Percentiles rank a stretch among this genome's conserved stretches.
Conservation (phyloP, 768 basidiomycete species). For the Artomyces pyxidatus region DNA sequence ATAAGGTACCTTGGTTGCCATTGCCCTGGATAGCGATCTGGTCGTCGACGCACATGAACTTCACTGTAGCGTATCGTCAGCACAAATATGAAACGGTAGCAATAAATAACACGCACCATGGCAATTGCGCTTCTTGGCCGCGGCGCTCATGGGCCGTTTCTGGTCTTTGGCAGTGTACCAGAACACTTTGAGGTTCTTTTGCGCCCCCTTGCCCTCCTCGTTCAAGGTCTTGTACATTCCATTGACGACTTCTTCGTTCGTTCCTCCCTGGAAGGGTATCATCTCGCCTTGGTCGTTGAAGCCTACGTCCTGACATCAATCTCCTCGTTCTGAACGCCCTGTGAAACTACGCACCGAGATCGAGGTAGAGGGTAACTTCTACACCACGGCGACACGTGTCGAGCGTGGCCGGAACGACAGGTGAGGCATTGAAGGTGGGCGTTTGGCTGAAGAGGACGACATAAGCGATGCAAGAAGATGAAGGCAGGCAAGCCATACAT, state of each 20-base stretch:
- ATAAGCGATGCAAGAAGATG: background rate
- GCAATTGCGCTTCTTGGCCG: slow-evolving; percentile 61
- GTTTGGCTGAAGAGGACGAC: slow-evolving; percentile 38
- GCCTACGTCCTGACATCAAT: slow-evolving; percentile 7
- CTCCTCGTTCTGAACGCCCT: too few species aligned
- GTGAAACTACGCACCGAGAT: slow-evolving; percentile 39
- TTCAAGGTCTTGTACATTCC: slow-evolving; percentile 46
- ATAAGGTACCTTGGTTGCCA: slow-evolving; percentile 50
- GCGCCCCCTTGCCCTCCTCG: slow-evolving; percentile 31
- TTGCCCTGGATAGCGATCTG: slow-evolving; percentile 59
- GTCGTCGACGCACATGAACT: slow-evolving; percentile 61
- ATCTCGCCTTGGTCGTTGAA: slow-evolving; percentile 48
- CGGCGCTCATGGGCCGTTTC: slow-evolving; percentile 55
- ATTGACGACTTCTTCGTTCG: slow-evolving; percentile 60
- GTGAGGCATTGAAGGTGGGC: slow-evolving; percentile 61
- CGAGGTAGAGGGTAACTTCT: slow-evolving; percentile 50
- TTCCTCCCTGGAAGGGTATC: slow-evolving; percentile 57
- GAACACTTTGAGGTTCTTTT: slow-evolving; percentile 41
- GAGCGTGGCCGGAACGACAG: slow-evolving; percentile 49
- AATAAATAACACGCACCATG: slow-evolving; percentile 36
- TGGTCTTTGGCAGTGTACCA: slow-evolving; percentile 63
- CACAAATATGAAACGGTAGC: background rate
- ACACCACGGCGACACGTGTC: slow-evolving; percentile 55
- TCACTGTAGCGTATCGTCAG: slow-evolving; percentile 32
- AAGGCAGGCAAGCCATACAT: slow-evolving; percentile 32